A percentile compares a stretch with the other conserved stretches of the same genome.
Conservation (phyloP, 169 alveolate genomes). For the Babesia ovis region DNA sequence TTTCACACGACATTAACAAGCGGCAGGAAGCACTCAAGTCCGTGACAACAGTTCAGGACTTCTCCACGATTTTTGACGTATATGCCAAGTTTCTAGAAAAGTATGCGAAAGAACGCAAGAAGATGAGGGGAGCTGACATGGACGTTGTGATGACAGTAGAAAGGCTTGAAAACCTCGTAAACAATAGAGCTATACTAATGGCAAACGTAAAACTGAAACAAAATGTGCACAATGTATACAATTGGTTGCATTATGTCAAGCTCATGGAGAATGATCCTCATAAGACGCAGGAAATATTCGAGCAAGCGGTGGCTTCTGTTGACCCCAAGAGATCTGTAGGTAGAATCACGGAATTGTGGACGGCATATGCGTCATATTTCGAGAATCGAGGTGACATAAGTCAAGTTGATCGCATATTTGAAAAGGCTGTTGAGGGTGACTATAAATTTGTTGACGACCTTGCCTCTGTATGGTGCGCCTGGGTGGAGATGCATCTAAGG, state of each 20-base stretch:
- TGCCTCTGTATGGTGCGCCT: conserved; percentile 72
- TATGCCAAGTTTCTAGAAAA: conserved; percentile 85
- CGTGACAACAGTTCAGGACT: conserved; percentile 87
- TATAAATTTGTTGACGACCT: conserved; percentile 78
- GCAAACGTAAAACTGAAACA: conserved; percentile 82
- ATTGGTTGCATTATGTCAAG: conserved; percentile 85
- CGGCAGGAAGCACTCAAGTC: conserved; percentile 83
- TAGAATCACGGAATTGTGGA: conserved; percentile 75
- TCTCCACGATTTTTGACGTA: conserved; percentile 84
- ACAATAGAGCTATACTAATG: conserved; percentile 79
- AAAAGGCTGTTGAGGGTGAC: conserved; percentile 73
- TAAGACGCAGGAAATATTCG: conserved; percentile 52
- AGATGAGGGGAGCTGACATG: conserved; percentile 10
- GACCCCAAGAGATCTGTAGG: conserved; percentile 80
- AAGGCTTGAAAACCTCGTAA: conserved; percentile 76
- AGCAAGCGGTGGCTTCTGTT: conserved; percentile 76
- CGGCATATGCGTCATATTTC: conserved; percentile 77
- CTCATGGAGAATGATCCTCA: conserved; percentile 40
- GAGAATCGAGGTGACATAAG: conserved; percentile 73
- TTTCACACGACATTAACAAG: background rate
- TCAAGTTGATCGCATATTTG: conserved; percentile 67
- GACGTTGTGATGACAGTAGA: conserved; percentile 69
- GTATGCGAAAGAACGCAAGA: conserved; percentile 71
- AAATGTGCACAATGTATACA: conserved; percentile 90
- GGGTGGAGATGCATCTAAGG: conserved; percentile 75